These are phyloP conservation scores for Enterospora canceri DNA, from an alignment of 371 early-diverging fungal genomes.

Conservation along the genomic window DNA sequence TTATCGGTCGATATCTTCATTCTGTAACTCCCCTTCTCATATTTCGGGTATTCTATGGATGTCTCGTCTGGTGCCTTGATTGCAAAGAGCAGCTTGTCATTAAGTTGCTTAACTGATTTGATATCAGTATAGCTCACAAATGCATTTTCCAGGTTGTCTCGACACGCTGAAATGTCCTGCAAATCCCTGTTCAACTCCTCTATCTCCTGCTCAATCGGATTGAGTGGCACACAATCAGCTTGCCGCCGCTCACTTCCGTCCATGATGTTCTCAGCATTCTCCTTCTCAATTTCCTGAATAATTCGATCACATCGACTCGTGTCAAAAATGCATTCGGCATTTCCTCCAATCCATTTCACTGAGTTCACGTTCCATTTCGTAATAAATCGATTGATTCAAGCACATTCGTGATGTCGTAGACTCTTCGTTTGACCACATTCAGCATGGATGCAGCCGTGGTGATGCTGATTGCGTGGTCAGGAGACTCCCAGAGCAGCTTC, in stretches of 20 bases:
- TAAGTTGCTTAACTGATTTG: conserved; percentile 26
- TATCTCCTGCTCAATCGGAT: conserved; percentile 40
- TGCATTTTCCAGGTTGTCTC: conserved; percentile 47
- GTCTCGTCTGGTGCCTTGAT: conserved; percentile 55
- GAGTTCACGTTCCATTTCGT: conserved; percentile 67
- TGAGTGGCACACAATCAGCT: conserved; percentile 23
- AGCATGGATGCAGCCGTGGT: conserved; percentile 63
- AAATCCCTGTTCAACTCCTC: conserved; percentile 41
- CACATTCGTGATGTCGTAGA: conserved; percentile 73
- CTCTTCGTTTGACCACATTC: conserved; percentile 66
- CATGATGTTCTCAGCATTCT: conserved; percentile 10
- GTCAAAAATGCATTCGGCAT: conserved; percentile 17
- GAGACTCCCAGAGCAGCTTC: conserved; percentile 59
- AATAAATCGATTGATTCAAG: conserved; percentile 66
- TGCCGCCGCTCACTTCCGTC: background rate
- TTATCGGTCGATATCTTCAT: conserved; percentile 36
- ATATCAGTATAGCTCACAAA: conserved; percentile 56
- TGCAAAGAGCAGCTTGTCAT: conserved; percentile 52
- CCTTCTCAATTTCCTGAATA: background rate
- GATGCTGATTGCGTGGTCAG: conserved; percentile 62
- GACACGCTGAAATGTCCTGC: conserved; percentile 29
- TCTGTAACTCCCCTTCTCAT: conserved; percentile 43
- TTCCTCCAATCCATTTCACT: conserved; percentile 62
- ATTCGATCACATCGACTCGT: background rate
- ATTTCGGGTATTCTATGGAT: conserved; percentile 48